Conservation (phyloP, 1,139 yeast genomes). For the Hansenula anomala region DNA sequence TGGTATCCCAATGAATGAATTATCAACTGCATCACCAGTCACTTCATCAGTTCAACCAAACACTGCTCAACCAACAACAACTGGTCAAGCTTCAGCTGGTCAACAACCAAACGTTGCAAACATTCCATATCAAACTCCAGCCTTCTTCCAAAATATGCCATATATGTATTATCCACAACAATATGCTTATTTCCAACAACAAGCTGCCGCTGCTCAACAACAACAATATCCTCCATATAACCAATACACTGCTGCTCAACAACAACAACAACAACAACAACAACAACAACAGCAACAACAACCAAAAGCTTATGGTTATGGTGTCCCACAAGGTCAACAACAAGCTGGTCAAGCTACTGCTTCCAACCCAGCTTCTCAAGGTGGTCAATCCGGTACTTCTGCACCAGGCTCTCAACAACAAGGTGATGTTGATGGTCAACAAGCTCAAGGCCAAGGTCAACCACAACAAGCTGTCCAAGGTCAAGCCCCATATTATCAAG, state of each 20-base stretch:
- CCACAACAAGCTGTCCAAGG: slow-evolving; percentile 3
- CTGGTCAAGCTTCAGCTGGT: slow-evolving; percentile 3
- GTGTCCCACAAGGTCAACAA: too few species aligned
- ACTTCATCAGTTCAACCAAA: slow-evolving; percentile 21
- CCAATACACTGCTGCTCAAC: slow-evolving; percentile 12
- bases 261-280: too few species aligned
- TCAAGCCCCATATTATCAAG: slow-evolving; percentile 1
- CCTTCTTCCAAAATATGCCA: slow-evolving; percentile 18
- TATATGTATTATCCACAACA: slow-evolving; percentile 23
- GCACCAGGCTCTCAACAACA: too few species aligned
- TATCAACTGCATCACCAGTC: slow-evolving; percentile 22
- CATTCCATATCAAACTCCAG: slow-evolving; percentile 14
- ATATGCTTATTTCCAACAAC: slow-evolving; percentile 7
- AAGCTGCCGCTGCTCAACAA: slow-evolving; percentile 10
- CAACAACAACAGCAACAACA: too few species aligned
- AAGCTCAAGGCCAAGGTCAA: slow-evolving; percentile 7
- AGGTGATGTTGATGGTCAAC: slow-evolving; percentile 11
- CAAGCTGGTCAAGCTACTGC: too few species aligned
- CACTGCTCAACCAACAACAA: neutral
- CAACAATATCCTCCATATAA: slow-evolving; percentile 14
- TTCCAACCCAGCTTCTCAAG: too few species aligned
- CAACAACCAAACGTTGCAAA: slow-evolving; percentile 21
- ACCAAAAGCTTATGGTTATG: slow-evolving; percentile 20
- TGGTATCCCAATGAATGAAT: slow-evolving; percentile 13
- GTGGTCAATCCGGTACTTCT: too few species aligned